Percentiles rank a stretch among this genome's conserved stretches.
Evolutionary conservation across 2,329 filamentous ascomycete genomes (phyloP).

Genomic region (Dryadomyces quercivorus): DNA sequence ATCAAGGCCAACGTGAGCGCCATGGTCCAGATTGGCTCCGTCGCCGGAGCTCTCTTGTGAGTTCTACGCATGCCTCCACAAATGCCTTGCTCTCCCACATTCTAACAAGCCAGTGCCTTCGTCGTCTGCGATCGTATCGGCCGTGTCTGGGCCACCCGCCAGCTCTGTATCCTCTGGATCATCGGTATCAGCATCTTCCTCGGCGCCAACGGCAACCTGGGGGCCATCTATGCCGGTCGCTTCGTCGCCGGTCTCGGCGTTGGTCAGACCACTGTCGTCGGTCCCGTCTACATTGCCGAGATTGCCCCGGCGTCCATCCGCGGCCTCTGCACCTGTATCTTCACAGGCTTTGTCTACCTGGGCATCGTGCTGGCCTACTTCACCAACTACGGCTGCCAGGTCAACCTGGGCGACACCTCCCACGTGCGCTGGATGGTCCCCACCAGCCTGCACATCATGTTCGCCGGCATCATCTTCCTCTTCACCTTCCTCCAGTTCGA

Average conservation of each 20-base stretch:
- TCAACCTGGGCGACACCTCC: slow-evolving; percentile 15
- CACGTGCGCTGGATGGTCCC: slow-evolving; percentile 4
- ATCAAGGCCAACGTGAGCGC: slow-evolving; percentile 66
- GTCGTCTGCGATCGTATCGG: slow-evolving; percentile 47
- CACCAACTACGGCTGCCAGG: slow-evolving; percentile 21
- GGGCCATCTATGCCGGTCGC: slow-evolving; percentile 24
- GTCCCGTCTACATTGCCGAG: slow-evolving; percentile 33
- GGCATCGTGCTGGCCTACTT: slow-evolving; percentile 20
- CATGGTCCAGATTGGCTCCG: slow-evolving; percentile 72
- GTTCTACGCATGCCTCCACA: slow-evolving; percentile 8
- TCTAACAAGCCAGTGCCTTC: slow-evolving; percentile 30
- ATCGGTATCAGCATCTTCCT: slow-evolving; percentile 26
- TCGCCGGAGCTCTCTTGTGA: slow-evolving; percentile 44
- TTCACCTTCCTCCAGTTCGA: slow-evolving; percentile 21
- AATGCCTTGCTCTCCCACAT: not conserved
- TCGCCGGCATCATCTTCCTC: slow-evolving; percentile 16
- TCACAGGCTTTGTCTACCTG: slow-evolving; percentile 24
- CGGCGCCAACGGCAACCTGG: slow-evolving; percentile 7
- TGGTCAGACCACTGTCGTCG: slow-evolving; percentile 27
- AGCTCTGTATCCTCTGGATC: slow-evolving; percentile 43
- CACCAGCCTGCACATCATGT: slow-evolving; percentile 17
- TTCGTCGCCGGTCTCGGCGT: slow-evolving; percentile 22
- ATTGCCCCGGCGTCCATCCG: slow-evolving; percentile 34
- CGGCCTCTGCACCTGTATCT: slow-evolving; percentile 28
- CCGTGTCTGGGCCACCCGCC: slow-evolving; percentile 49